A percentile compares a stretch with the other conserved stretches of the same genome.
Conservation (phyloP, 257 asterid species). For the Solanum dulcamara region DNA sequence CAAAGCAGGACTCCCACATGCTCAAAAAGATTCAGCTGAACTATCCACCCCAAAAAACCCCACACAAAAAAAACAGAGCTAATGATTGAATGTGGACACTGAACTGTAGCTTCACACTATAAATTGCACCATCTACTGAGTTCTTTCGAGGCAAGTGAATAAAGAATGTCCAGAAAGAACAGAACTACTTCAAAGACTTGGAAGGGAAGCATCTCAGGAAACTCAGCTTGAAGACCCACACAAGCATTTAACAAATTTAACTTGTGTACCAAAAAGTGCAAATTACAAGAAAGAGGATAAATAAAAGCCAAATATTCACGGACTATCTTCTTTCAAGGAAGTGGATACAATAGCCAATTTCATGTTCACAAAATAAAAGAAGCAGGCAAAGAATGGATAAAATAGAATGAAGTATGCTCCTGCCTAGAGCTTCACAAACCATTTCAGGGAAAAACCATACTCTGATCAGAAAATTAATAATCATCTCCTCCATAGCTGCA, state of each 20-base stretch:
- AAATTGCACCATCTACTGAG: not conserved
- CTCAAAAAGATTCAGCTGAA: not conserved
- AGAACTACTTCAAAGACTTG: not conserved
- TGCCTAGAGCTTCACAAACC: not conserved
- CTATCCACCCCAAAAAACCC: not conserved
- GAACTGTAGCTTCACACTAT: not conserved
- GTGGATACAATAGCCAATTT: not conserved
- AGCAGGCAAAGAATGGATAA: not conserved
- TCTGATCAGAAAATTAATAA: conserved; percentile 91
- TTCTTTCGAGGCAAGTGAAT: not conserved
- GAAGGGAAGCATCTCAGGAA: not conserved
- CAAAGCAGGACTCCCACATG: not conserved
- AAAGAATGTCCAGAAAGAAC: not conserved
- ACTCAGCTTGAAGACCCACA: not conserved
- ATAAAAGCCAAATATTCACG: not conserved
- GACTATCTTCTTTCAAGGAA: not conserved
- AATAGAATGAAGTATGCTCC: conserved; percentile 6
- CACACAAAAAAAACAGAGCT: not conserved
- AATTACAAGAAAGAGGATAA: not conserved
- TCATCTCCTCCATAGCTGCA: conserved; percentile 99
- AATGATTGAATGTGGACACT: not conserved
- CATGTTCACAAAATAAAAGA: not conserved
- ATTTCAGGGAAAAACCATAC: conserved; percentile 29
- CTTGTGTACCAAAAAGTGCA: not conserved
- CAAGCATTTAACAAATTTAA: not conserved